Evolutionary conservation across 352 stramenopile genomes (phyloP), one percentile per base, ranked within the genome.

Genomic region (Globisporangium abappressorium): DNA sequence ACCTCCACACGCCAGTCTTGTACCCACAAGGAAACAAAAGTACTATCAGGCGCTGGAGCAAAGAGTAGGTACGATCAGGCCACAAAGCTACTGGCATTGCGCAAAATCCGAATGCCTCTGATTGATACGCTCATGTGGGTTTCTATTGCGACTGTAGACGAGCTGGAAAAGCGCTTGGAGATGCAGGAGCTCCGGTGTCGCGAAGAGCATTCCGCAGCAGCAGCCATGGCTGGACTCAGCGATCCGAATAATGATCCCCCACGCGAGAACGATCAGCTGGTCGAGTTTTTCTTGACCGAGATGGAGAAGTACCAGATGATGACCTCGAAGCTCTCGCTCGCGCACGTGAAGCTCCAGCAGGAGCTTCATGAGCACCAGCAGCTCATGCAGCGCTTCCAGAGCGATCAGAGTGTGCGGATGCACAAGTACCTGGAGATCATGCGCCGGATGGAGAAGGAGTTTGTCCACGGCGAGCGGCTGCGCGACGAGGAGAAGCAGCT

Each of bases 241-340:
- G 59, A 38, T 38, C 58, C 68, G 38, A 49, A 49, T 5, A 15
- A n/a, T 5, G 15, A n/a, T n/a, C 41, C 24, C 2, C 68, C 58
- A n/a, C 22, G 55, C 33, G 70, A 75, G 15, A 77, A 65, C 30
- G 70, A 82, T 7, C 69, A 82, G 33, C 62, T 85, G 30, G 69
- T 81, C 46, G 77, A 85, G 54, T 85, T 85, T 51, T 79, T 85
- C 57, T 53, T 76, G 11, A 78, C 70, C 15, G 77, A 85, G 70
- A 66, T 85, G 73, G 77, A 85, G 63, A 81, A 85, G 47, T 69
- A 85, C 67, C 74, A 76, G 49, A 62, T 57, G 18, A 65, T 76
- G 49, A 76, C 74, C 43, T 34, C 66, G 8, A 65, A 75, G 30
- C 72, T 82, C 47, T 65, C 72, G 28, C 54, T 59, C 9, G 70